These are phyloP conservation scores for Monosporozyma aquatica DNA, from an alignment of 805 yeast species.

Conservation along the genomic window DNA sequence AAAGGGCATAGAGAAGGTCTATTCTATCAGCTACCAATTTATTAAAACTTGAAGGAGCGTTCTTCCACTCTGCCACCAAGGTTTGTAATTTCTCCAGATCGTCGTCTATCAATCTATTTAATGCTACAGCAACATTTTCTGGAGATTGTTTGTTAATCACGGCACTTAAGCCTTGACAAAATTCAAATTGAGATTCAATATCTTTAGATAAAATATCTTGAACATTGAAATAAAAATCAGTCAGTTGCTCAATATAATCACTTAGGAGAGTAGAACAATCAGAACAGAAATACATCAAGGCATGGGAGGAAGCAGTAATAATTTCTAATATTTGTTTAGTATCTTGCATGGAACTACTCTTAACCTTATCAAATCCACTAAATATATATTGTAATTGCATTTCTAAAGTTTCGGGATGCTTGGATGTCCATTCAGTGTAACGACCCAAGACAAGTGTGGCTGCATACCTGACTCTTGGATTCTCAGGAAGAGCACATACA, in stretches of 20 bases:
- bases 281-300: conserved; percentile 87
- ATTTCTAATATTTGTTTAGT: conserved; percentile 34
- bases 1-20: conserved; percentile 36
- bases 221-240: conserved; percentile 57
- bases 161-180: conserved; percentile 84
- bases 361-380: conserved; percentile 46
- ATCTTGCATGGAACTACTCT: conserved; percentile 10
- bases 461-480: conserved; percentile 80
- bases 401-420: conserved; percentile 75
- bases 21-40: conserved; percentile 59
- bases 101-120: conserved; percentile 56
- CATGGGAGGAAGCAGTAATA: conserved; percentile 80
- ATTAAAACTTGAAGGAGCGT: conserved; percentile 27
- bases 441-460: conserved; percentile 91
- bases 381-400: conserved; percentile 78
- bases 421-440: conserved; percentile 89
- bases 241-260: conserved; percentile 63
- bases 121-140: conserved; percentile 47
- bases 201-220: conserved; percentile 41
- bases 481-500: conserved; percentile 69
- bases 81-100: conserved; percentile 30
- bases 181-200: conserved; percentile 60
- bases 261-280: conserved; percentile 70
- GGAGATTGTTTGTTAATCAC: conserved; percentile 56
- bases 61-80: conserved; percentile 19